Evolutionary conservation across 164 flowering plant species (phyloP).

Genomic region (Vitis labrusca): DNA sequence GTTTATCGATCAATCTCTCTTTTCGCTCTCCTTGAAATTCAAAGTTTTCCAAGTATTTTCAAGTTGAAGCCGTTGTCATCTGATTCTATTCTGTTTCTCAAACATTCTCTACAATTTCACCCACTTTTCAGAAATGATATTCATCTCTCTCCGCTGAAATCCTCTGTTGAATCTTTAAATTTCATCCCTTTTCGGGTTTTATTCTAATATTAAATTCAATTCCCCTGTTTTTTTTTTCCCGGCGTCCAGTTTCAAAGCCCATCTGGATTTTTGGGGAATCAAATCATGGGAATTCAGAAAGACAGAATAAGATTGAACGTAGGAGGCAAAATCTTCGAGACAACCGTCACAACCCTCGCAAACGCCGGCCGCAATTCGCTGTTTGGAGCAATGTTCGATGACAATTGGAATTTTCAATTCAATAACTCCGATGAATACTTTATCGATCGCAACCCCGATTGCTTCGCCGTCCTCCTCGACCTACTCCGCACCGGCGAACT

Average conservation of each 20-base stretch:
- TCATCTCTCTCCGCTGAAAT: not conserved
- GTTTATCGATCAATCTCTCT: not conserved
- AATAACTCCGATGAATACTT: conserved; percentile 31
- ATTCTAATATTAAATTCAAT: not conserved
- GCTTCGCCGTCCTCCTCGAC: conserved; percentile 79
- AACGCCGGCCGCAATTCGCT: conserved; percentile 71
- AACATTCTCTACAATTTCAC: not conserved
- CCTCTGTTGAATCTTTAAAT: not conserved
- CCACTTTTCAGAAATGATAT: not conserved
- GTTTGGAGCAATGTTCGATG: conserved; percentile 79
- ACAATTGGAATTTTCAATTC: conserved; percentile 58
- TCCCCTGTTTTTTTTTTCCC: not conserved
- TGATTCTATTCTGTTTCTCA: not conserved
- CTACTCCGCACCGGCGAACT: conserved; percentile 82
- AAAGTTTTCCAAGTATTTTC: not conserved
- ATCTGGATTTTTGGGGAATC: conserved; percentile 11
- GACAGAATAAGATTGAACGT: conserved; percentile 76
- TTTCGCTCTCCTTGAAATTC: not conserved
- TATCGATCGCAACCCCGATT: conserved; percentile 81
- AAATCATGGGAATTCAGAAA: conserved; percentile 50
- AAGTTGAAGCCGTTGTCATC: not conserved
- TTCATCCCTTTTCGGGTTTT: not conserved
- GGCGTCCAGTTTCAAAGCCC: not conserved
- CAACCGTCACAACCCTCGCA: conserved; percentile 85
- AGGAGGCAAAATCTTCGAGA: conserved; percentile 76